phyloP scores from a whole-genome alignment of 306 rosid species.

The Pterocarpus santalinus region DNA sequence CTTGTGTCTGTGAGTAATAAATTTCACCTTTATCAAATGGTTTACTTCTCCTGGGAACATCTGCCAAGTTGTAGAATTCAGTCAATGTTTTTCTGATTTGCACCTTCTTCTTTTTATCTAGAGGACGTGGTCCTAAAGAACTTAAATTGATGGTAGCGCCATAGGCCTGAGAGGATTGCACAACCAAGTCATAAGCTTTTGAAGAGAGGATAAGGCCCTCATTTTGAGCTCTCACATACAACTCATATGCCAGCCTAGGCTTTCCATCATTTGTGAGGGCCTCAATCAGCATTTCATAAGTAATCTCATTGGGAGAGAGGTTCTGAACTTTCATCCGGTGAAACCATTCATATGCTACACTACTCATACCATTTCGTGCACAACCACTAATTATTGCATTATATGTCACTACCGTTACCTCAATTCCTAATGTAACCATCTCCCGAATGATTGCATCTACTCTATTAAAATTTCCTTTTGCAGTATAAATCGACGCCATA shows the following conservation, averaged over 20 bases:
- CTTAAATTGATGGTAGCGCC: constrained; percentile 67
- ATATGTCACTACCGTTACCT: constrained; percentile 84
- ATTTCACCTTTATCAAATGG: constrained; percentile 58
- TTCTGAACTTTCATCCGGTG: constrained; percentile 79
- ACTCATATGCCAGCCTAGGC: constrained; percentile 86
- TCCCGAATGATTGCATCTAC: constrained; percentile 78
- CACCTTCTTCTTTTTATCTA: constrained; percentile 54
- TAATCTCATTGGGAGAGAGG: constrained; percentile 75
- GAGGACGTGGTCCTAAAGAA: constrained; percentile 77
- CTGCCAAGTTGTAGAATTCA: constrained; percentile 56
- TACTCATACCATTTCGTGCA: constrained; percentile 69
- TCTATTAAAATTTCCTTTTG: constrained; percentile 77
- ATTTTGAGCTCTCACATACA: constrained; percentile 70
- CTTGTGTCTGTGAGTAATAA: constrained; percentile 41
- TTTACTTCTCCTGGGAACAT: constrained; percentile 51
- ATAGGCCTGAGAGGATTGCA: constrained; percentile 60
- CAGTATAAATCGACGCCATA: constrained; percentile 89
- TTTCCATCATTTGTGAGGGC: constrained; percentile 90
- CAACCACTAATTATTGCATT: constrained; percentile 87
- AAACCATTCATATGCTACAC: constrained; percentile 94
- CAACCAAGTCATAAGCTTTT: constrained; percentile 76
- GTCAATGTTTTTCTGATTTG: constrained; percentile 51
- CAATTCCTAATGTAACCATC: constrained; percentile 73
- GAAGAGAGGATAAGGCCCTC: constrained; percentile 75
- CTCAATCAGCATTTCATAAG: constrained; percentile 85